Evolutionary conservation across 768 basidiomycete species (phyloP).

Genomic region (Kwoniella europaea): DNA sequence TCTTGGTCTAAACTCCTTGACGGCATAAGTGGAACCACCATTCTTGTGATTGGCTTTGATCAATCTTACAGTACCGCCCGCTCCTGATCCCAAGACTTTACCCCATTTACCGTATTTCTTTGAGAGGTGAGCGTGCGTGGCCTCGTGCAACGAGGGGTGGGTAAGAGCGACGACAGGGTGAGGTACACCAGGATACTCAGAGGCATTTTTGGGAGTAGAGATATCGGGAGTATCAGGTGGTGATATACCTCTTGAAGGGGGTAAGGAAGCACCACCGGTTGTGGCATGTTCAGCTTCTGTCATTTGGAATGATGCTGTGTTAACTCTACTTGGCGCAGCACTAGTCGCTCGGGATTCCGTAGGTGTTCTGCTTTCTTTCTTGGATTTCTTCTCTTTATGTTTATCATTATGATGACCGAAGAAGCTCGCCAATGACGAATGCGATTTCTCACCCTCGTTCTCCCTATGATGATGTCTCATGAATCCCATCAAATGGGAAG

Average conservation of each 20-base stretch:
- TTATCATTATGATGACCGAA: constrained; percentile 52
- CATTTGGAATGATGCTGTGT: constrained; percentile 33
- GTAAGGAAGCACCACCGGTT: neutral
- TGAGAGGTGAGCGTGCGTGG: constrained; percentile 69
- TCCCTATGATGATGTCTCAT: constrained; percentile 56
- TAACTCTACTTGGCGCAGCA: constrained; percentile 41
- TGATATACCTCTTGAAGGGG: constrained; percentile 25
- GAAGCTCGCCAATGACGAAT: constrained; percentile 53
- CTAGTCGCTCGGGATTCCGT: constrained; percentile 39
- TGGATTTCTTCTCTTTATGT: constrained; percentile 48
- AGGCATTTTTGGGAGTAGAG: constrained; percentile 49
- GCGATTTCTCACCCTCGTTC: constrained; percentile 55
- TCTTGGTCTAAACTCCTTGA: constrained; percentile 95
- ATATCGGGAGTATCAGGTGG: constrained; percentile 42
- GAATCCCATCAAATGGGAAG: constrained; percentile 54
- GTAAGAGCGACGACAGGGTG: constrained; percentile 54
- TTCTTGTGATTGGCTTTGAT: constrained; percentile 84
- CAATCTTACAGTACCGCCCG: constrained; percentile 96
- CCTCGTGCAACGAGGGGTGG: constrained; percentile 58
- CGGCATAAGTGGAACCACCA: constrained; percentile 85
- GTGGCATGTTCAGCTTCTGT: constrained; percentile 27
- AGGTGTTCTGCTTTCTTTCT: constrained; percentile 41
- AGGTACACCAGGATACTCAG: constrained; percentile 54
- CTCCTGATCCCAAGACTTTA: constrained; percentile 88
- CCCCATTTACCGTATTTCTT: constrained; percentile 99